Evolutionary conservation across 2,329 filamentous ascomycete genomes (phyloP), one percentile per base, ranked within the genome.

Genomic region (Trichoderma koningii): DNA sequence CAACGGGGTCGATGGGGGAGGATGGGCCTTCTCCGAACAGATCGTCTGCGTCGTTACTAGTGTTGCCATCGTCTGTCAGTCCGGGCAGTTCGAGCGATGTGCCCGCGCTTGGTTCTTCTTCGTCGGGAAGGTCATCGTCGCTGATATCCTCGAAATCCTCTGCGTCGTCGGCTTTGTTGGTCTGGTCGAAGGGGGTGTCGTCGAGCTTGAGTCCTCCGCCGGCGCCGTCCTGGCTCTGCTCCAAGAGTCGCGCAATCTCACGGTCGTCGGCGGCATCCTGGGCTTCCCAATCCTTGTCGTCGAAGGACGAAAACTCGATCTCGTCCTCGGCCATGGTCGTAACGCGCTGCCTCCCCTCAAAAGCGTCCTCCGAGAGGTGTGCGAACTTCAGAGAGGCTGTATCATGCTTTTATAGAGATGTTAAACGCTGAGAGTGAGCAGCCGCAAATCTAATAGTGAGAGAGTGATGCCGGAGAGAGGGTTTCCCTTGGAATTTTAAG

Each of bases 91-190:
- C 82, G 53, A 78, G 74, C 15, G 79, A 82, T 17, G 74, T 72
- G 59, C 74, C 76, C 5, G 74, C 76, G 12, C 76, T 76, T 30
- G 76, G 77, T 63, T 88, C 85, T 68, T 94, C 92, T 68, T 95
- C 92, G 7, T 95, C 92, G 12, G 92, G 90, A 7, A 97, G 83
- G 68, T 97, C 93, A 73, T 96, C 93, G 74, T 98, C 94, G 69
- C 90, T 90, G 68, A 98, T 93, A 73, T 97, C 92, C 74, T 91
- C 92, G 71, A 83, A 99, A 74, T 99, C 95, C 68, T 95, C 80
- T 47, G 95, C 95, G 78, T 98, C 91, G 66, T 93, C 93, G 63
- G 93, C 94, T 77, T 99, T 99, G 75, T 92, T 90, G 7, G 82
- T 81, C 69, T 87, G 82, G 69, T 88, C 87, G 68, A 89, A 84